phyloP scores from a whole-genome alignment of 2,329 filamentous ascomycete species.

The Drechslerella coelobrocha region DNA sequence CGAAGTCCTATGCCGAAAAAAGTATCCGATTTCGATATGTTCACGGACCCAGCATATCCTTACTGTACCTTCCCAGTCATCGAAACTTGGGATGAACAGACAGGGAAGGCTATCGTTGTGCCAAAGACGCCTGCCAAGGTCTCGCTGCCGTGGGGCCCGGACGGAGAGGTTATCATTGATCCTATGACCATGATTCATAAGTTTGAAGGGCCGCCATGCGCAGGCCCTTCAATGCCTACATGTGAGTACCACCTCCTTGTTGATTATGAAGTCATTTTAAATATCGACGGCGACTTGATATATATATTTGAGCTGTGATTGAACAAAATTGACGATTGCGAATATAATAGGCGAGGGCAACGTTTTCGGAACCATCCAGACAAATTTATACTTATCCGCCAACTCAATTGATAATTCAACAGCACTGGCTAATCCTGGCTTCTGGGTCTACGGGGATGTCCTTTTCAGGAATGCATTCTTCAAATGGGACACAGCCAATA shows the following conservation, averaged over 20 bases:
- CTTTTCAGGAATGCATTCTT: conserved; percentile 37
- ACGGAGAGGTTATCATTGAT: conserved; percentile 21
- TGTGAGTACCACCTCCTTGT: neutral
- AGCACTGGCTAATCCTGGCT: neutral
- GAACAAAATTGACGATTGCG: no score
- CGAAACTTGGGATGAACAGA: neutral
- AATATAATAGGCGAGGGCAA: conserved; percentile 10
- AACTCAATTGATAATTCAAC: neutral
- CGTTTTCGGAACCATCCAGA: conserved; percentile 39
- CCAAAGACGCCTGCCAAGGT: neutral
- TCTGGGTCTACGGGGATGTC: conserved; percentile 42
- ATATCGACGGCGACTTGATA: no score
- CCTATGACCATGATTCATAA: conserved; percentile 16
- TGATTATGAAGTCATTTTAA: neutral
- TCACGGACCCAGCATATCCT: neutral
- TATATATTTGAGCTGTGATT: neutral
- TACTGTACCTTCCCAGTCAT: conserved; percentile 30
- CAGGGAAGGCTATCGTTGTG: neutral
- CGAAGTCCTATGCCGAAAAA: neutral
- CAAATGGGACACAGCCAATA: conserved; percentile 28
- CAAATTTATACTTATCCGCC: conserved; percentile 3
- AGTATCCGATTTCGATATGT: neutral
- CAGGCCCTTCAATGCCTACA: neutral
- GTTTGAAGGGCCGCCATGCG: conserved; percentile 5
- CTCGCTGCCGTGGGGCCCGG: conserved; percentile 30